Evolutionary conservation across 805 yeast species (phyloP).

Genomic region (Metschnikowia amazonensis): DNA sequence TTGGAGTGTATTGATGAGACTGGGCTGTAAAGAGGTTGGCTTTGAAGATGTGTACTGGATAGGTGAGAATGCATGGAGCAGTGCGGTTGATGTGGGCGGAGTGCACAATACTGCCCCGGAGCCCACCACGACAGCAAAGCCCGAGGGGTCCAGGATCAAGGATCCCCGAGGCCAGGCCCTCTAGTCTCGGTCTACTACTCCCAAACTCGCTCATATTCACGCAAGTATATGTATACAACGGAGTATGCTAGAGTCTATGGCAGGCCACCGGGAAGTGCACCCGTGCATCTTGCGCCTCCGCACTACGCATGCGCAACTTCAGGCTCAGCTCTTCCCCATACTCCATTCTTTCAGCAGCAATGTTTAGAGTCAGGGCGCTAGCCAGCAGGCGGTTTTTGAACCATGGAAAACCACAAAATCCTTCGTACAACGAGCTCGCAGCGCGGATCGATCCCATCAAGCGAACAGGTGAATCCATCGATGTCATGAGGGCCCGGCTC

Average conservation of each 20-base stretch:
- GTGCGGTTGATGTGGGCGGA: background rate
- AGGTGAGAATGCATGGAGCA: background rate
- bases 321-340: background rate
- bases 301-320: background rate
- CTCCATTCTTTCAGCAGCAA: background rate
- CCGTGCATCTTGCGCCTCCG: conserved; percentile 2
- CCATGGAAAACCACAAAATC: conserved; percentile 38
- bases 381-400: conserved; percentile 23
- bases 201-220: no score
- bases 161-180: no score
- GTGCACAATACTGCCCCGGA: background rate
- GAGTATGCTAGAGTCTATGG: no score
- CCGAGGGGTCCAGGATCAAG: no score
- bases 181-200: no score
- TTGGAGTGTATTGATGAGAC: background rate
- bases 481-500: conserved; percentile 79
- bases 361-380: conserved; percentile 1
- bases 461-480: conserved; percentile 68
- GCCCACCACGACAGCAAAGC: no score
- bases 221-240: no score
- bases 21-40: no score
- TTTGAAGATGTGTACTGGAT: background rate
- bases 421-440: conserved; percentile 42
- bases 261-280: background rate
- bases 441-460: conserved; percentile 76